phyloP scores from a whole-genome alignment of 306 rosid species.

The Ceratonia siliqua region DNA sequence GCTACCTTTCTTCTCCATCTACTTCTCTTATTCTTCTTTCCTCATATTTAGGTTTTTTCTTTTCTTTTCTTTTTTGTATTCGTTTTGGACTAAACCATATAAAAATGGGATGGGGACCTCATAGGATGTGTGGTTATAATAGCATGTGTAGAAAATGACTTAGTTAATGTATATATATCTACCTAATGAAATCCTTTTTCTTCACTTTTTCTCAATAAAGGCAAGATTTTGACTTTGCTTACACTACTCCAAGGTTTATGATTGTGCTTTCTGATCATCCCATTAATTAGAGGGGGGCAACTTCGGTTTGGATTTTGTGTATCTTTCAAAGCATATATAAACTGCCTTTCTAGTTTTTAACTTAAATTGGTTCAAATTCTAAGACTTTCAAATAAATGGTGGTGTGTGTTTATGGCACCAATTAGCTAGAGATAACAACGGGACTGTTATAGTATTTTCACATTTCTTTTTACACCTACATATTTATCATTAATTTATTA shows the following conservation, averaged over 20 bases:
- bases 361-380: neutral
- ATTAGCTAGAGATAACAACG: no score
- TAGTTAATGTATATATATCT: neutral
- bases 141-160: constrained; percentile 27
- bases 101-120: constrained; percentile 3
- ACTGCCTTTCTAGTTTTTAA: neutral
- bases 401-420: neutral
- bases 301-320: constrained; percentile 19
- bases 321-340: neutral
- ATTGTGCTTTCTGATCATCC: constrained; percentile 22
- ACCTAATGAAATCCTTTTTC: neutral
- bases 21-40: neutral
- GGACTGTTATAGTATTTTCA: no score
- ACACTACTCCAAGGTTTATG: constrained; percentile 5
- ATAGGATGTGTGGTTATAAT: constrained; percentile 14
- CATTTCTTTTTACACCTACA: no score
- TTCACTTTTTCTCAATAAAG: constrained; percentile 22
- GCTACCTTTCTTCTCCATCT: neutral
- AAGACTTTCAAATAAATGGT: neutral
- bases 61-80: neutral
- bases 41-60: neutral
- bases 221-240: constrained; percentile 37
- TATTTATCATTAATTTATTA: no score
- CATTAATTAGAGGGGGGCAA: neutral
- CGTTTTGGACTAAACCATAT: neutral